Evolutionary conservation across 2,329 filamentous ascomycete species (phyloP).

Genomic region (Cercospora citrullina): DNA sequence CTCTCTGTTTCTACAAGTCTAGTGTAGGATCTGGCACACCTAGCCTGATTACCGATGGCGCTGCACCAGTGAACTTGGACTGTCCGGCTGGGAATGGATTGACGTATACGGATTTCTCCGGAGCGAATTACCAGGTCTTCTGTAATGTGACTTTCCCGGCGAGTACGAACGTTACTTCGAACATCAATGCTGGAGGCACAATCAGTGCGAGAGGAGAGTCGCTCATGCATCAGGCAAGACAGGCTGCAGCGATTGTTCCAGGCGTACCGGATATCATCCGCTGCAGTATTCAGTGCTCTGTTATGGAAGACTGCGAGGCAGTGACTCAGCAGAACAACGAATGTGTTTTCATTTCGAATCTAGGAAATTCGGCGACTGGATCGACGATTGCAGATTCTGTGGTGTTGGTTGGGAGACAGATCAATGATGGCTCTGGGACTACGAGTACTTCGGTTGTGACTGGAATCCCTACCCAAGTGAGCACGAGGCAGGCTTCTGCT

Average conservation of each 20-base stretch:
- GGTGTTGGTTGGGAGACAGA: constrained; percentile 21
- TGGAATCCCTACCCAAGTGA: constrained; percentile 13
- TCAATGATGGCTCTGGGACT: constrained; percentile 8
- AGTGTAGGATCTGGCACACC: neutral
- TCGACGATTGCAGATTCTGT: constrained; percentile 26
- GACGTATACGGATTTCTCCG: constrained; percentile 29
- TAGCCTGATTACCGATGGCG: neutral
- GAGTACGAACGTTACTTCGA: constrained; percentile 2
- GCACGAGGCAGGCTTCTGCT: constrained; percentile 11
- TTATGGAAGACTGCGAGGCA: constrained; percentile 22
- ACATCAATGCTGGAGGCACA: neutral
- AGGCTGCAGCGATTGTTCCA: neutral
- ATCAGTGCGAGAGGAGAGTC: neutral
- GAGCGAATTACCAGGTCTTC: constrained; percentile 32
- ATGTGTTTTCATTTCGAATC: constrained; percentile 26
- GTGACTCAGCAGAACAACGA: constrained; percentile 18
- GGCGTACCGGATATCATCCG: constrained; percentile 12
- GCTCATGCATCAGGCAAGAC: neutral
- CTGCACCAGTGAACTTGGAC: constrained; percentile 24
- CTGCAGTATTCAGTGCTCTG: constrained; percentile 30
- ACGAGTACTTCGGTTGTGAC: constrained; percentile 12
- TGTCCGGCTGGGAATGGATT: constrained; percentile 31
- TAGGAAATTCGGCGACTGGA: constrained; percentile 19
- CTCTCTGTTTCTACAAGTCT: constrained; percentile 30
- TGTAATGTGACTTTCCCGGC: constrained; percentile 31